Evolutionary conservation across 2,329 filamentous ascomycete species (phyloP), one percentile per base, ranked within the genome.

Genomic region (Chaetomium globosum): DNA sequence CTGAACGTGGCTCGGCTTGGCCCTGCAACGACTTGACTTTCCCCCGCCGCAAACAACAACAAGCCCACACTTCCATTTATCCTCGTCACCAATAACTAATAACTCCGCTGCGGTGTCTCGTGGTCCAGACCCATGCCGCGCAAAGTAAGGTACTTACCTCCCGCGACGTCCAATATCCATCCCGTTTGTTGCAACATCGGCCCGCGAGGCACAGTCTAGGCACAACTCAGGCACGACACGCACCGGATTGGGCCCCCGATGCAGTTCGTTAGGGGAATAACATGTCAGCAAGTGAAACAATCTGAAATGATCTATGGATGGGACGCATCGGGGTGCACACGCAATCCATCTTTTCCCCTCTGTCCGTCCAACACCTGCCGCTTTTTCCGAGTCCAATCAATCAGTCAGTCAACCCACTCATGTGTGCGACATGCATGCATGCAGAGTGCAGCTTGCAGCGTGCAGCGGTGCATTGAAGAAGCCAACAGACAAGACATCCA

Each of bases 361-460:
- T 43, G 39, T 28, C 30, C 46, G 9, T 46, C 46, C 57, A 52
- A n/a, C 30, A 19, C 21, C 48, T 36, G 36, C 13, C 57, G 48
- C 43, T 30, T 59, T 59, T 26, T 36, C 57, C 57, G 43, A 16
- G 26, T 28, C 58, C 58, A 53, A 53, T 60, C 48, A 60, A 48
- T 48, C 16, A 12, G 12, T 12, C 12, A 9, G 8, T 31, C 31
- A 48, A 48, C n/a, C 7, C 46, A n/a, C 8, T 23, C 7, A 43
- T 19, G 39, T 39, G 36, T n/a, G 39, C 39, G 39, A 43, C 39
- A 43, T 43, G 16, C 39, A 43, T 43, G 36, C 36, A 19, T 43
- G 39, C 39, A 43, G 39, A 21, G 28, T 54, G 51, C 28, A 54
- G 28, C 26, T 3, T 31, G 33, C 33, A 36, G 33, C 9, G 33